These are phyloP conservation scores for Xylogone sp. DNA, from an alignment of 2,329 filamentous ascomycete genomes.

Conservation along the genomic window DNA sequence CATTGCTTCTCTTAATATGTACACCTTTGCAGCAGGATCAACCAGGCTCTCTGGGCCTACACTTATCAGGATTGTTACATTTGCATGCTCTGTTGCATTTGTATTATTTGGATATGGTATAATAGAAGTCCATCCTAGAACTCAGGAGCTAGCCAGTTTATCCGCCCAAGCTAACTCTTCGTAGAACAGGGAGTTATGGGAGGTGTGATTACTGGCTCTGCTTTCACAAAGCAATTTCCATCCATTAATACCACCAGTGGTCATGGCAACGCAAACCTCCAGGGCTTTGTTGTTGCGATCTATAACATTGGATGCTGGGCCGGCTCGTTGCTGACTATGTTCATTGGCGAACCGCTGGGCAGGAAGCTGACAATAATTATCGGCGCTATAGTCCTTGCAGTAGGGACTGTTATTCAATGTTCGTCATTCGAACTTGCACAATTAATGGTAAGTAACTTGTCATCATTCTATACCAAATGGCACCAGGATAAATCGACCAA, in stretches of 20 bases:
- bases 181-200: conserved; percentile 37
- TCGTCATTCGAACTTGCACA: conserved; percentile 18
- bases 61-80: neutral
- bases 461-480: neutral
- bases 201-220: conserved; percentile 30
- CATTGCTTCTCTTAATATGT: neutral
- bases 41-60: neutral
- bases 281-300: conserved; percentile 41
- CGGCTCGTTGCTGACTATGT: conserved; percentile 38
- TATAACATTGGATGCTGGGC: conserved; percentile 46
- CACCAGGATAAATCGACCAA: neutral
- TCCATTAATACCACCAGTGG: conserved; percentile 8
- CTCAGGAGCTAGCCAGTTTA: neutral
- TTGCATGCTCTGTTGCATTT: neutral
- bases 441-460: neutral
- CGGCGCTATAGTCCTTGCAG: conserved; percentile 50
- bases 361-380: conserved; percentile 50
- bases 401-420: conserved; percentile 45
- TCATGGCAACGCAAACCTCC: conserved; percentile 34
- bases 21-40: neutral
- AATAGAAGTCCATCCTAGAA: neutral
- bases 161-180: neutral
- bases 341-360: conserved; percentile 47
- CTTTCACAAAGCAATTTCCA: conserved; percentile 27
- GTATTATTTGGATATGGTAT: neutral